Evolutionary conservation across 345 rosid species (phyloP).

Genomic region (Melaleuca quinquenervia): DNA sequence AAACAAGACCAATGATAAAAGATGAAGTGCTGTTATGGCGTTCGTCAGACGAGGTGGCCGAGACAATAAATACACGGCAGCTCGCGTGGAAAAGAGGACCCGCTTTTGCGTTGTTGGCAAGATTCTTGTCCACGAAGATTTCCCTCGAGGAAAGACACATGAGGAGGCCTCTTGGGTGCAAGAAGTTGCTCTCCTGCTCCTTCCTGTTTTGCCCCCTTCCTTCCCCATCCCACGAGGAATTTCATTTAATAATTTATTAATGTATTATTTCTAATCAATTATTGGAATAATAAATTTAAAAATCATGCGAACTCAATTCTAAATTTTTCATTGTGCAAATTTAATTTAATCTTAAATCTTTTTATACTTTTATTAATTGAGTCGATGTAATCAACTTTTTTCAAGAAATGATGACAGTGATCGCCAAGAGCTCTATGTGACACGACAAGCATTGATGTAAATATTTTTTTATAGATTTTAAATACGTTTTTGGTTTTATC

Average conservation of each 20-base stretch:
- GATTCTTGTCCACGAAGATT: neutral
- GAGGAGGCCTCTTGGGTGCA: neutral
- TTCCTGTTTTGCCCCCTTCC: neutral
- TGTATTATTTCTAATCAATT: no score
- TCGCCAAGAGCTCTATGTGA: no score
- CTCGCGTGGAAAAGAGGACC: neutral
- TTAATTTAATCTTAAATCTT: no score
- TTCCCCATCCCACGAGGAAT: neutral
- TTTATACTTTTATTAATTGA: no score
- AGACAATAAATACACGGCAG: neutral
- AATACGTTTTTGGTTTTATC: no score
- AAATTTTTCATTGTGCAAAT: no score
- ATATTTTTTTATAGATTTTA: no score
- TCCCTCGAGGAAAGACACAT: neutral
- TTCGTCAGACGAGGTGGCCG: neutral
- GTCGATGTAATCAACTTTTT: no score
- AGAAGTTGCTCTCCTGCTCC: neutral
- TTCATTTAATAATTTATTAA: neutral
- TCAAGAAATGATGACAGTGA: no score
- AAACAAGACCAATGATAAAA: neutral
- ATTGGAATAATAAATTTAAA: no score
- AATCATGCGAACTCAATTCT: no score
- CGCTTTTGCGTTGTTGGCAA: neutral
- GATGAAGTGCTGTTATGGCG: neutral
- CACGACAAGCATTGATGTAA: no score